A percentile compares a stretch with the other conserved stretches of the same genome.
Evolutionary conservation across 2,329 filamentous ascomycete genomes (phyloP).

Genomic region (Aspergillus novoparasiticus): DNA sequence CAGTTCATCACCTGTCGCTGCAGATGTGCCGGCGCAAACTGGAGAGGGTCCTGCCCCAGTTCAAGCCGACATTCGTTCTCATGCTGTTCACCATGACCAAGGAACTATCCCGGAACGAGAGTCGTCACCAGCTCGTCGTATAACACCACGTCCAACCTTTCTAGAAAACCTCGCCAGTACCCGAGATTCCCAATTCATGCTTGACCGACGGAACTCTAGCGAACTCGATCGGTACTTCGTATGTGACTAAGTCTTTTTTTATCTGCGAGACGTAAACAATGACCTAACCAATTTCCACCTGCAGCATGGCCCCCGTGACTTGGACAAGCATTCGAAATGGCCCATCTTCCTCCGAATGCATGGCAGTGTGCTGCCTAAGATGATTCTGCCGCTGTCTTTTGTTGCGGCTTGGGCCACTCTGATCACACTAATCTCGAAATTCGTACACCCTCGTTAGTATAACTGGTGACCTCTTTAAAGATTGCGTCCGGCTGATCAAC

Average conservation of each 20-base stretch:
- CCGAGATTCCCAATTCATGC: slow-evolving; percentile 34
- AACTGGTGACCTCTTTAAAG: background rate
- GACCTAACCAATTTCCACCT: slow-evolving; percentile 7
- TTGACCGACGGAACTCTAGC: slow-evolving; percentile 36
- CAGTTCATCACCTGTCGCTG: slow-evolving; percentile 10
- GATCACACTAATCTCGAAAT: slow-evolving; percentile 60
- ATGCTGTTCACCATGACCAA: slow-evolving; percentile 13
- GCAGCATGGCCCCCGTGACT: slow-evolving; percentile 61
- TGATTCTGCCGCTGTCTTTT: slow-evolving; percentile 69
- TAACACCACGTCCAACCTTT: slow-evolving; percentile 38
- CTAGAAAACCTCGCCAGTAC: slow-evolving; percentile 35
- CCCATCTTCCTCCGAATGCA: slow-evolving; percentile 75
- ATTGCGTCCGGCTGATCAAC: slow-evolving; percentile 12
- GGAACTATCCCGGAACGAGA: slow-evolving; percentile 14
- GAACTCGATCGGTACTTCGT: slow-evolving; percentile 66
- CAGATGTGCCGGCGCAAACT: slow-evolving; percentile 13
- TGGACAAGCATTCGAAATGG: slow-evolving; percentile 74
- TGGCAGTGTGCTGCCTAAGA: slow-evolving; percentile 72
- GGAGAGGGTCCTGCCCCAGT: slow-evolving; percentile 24
- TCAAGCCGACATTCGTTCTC: slow-evolving; percentile 17
- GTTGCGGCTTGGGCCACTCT: slow-evolving; percentile 67
- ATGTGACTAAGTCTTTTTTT: slow-evolving; percentile 23
- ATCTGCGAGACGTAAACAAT: background rate
- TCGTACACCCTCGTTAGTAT: slow-evolving; percentile 44
- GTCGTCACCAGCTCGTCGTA: slow-evolving; percentile 5